Base-by-base conservation (phyloP, 768 basidiomycete genomes). In the Auricularia sp. region DNA sequence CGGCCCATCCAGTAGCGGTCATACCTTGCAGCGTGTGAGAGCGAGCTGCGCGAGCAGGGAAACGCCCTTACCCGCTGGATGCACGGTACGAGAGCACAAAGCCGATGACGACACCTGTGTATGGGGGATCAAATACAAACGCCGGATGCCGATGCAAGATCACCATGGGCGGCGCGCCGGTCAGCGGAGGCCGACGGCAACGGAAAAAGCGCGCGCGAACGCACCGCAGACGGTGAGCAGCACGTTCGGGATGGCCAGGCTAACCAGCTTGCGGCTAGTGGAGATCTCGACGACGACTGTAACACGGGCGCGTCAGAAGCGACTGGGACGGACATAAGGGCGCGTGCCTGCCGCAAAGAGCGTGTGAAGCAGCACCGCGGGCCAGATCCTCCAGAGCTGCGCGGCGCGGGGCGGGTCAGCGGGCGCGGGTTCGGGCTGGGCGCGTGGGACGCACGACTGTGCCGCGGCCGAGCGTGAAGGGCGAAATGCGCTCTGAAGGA, bases 1-100 rank as follows among this genome's bases (percentile, higher is more conserved):
- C 83, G 75, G 24, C 85, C 74, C 69, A 82, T 78, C 81, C 82
- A 86, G 68, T 86, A 87, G n/a, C 84, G 79, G 66, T 86, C 84
- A 68, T 86, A 86, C 3, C 83, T 84, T 63, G 3, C 8, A 54
- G 8, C n/a, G 5, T 3, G 21, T 36, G 61, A 2, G 10, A 58
- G 21, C 18, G 13, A 37, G 24, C 39, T 21, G 29, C 10, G 34
- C 10, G 8, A n/a, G 10, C 14, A 54, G 11, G 18, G 54, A 44
- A 36, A 7, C 3, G 11, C 1, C 73, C 81, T 59, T 65, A 84
- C 81, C 85, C 85, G 65, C 82, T 85, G 63, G 76, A 79, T 1
- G 85, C 84, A 21, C 86, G 80, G 73, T 85, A 87, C 0, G 85
- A 84, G 35, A 88, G 85, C 0, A 80, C 79, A 66, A 81, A 80